phyloP scores from a whole-genome alignment of 2,329 filamentous ascomycete genomes.

The Aspergillus piperis region DNA sequence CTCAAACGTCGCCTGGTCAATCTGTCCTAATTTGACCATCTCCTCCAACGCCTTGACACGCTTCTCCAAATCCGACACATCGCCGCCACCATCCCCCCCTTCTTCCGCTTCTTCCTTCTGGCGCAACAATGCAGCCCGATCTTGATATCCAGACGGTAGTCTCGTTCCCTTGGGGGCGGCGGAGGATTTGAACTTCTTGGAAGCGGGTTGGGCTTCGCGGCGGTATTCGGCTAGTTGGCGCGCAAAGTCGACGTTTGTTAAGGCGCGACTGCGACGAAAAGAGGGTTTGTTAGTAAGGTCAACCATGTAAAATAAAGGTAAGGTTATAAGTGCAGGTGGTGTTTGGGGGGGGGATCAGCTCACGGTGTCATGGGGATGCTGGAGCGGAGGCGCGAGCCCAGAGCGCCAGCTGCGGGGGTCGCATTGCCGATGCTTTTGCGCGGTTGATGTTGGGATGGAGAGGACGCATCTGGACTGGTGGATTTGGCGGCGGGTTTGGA shows the following conservation, averaged over 20 bases:
- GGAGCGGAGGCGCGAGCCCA: conserved; percentile 76
- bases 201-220: conserved; percentile 56
- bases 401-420: conserved; percentile 53
- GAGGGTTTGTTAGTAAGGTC: conserved; percentile 9
- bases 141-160: conserved; percentile 77
- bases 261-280: conserved; percentile 58
- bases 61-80: conserved; percentile 51
- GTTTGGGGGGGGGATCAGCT: conserved; percentile 33
- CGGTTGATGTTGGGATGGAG: conserved; percentile 15
- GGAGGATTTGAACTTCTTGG: conserved; percentile 73
- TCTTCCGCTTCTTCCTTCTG: conserved; percentile 54
- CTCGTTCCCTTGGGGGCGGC: conserved; percentile 80
- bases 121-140: conserved; percentile 70
- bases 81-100: conserved; percentile 23
- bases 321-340: background rate
- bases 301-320: conserved; percentile 4
- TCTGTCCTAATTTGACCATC: conserved; percentile 77
- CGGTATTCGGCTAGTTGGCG: conserved; percentile 78
- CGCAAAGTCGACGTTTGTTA: conserved; percentile 71
- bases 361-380: conserved; percentile 95
- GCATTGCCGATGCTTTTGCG: conserved; percentile 43
- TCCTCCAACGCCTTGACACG: conserved; percentile 79
- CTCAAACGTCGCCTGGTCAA: conserved; percentile 78
- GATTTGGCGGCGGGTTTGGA: conserved; percentile 22
- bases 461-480: conserved; percentile 10